These are phyloP conservation scores for Cystoderma amianthinum DNA, from an alignment of 768 basidiomycete species.

Conservation along the genomic window DNA sequence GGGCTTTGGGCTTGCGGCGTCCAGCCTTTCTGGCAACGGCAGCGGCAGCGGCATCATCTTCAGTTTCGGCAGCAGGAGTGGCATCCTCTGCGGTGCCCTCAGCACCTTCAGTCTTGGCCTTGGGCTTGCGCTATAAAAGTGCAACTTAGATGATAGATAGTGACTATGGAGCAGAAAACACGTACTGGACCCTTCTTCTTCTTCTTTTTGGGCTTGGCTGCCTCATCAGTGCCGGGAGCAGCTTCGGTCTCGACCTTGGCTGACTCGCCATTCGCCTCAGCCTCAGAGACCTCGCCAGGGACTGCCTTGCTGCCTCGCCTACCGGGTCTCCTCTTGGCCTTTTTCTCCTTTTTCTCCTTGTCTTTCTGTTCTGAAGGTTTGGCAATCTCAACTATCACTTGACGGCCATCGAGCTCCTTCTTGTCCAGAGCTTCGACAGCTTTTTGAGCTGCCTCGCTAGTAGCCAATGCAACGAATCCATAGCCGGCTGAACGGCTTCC, in stretches of 20 bases:
- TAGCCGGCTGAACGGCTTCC: slow-evolving; percentile 85
- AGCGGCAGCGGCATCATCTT: slow-evolving; percentile 27
- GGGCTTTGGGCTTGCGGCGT: slow-evolving; percentile 48
- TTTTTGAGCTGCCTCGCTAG: slow-evolving; percentile 75
- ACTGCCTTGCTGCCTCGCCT: slow-evolving; percentile 84
- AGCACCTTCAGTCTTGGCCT: slow-evolving; percentile 33
- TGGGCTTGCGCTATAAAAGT: slow-evolving; percentile 48
- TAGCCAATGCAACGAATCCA: slow-evolving; percentile 84
- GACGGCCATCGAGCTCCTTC: slow-evolving; percentile 83
- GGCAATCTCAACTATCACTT: slow-evolving; percentile 87
- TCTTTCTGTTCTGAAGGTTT: slow-evolving; percentile 88
- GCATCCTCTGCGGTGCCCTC: slow-evolving; percentile 23
- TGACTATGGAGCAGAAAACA: slow-evolving; percentile 13
- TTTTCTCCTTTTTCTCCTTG: slow-evolving; percentile 74
- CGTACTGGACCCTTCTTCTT: slow-evolving; percentile 68
- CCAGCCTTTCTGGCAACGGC: slow-evolving; percentile 44
- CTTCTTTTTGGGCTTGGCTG: slow-evolving; percentile 80
- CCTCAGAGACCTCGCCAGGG: slow-evolving; percentile 85
- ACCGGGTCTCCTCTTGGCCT: slow-evolving; percentile 73
- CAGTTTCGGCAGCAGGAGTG: slow-evolving; percentile 25
- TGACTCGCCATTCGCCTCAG: slow-evolving; percentile 78
- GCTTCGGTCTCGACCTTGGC: slow-evolving; percentile 48
- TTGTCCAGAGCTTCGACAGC: slow-evolving; percentile 84
- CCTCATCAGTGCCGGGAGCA: slow-evolving; percentile 53
- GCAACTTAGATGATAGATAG: slow-evolving; percentile 9